Base-by-base conservation (phyloP, 2,329 filamentous ascomycete species). In the Zopfia rhizophila region DNA sequence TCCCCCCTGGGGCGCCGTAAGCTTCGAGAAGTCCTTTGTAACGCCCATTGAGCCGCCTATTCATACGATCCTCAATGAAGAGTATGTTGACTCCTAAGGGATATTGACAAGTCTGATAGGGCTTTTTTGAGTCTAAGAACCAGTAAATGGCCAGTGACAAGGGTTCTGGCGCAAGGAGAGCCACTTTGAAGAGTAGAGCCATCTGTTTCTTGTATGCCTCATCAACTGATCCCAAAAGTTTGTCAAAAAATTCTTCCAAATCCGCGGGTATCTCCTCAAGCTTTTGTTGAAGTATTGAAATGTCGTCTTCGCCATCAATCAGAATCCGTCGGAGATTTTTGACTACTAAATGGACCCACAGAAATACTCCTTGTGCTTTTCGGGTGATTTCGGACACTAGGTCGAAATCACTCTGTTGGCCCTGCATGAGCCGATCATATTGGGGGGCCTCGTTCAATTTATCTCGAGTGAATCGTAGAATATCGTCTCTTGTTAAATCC, bases 401-500 rank as follows among this genome's bases (percentile, higher is more conserved):
- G n/a, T 5, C n/a, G n/a, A n/a, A n/a, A n/a, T 12, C 8, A 12
- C 16, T 12, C 10, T 33, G 14, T 12, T 8, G 14, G 16, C 10
- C 16, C 24, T n/a, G 24, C n/a, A 27, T 8, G 8, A 27, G 24
- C 16, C 30, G 8, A 10, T 33, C 30, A 10, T 33, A 14, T 12
- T 33, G 14, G 14, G 14, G 11, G 30, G 16, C 10, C 16, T 33
- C 4, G 3, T 22, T 28, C 7, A 55, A 27, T 5, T 38, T 45
- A 7, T 52, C 37, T 3, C 38, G 17, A 1, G 43, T 25, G 32
- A 51, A 57, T 1, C 13, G 14, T 3, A 12, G 5, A 6, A 59
- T 61, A n/a, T 59, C 58, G 0, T 47, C 18, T 2, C 16, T 5
- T 8, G 48, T 59, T 1, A 56, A 19, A 2, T 53, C 39, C 22